Evolutionary conservation across 768 basidiomycete species (phyloP), one percentile per base, ranked within the genome.

Genomic region (Lactarius quietus): DNA sequence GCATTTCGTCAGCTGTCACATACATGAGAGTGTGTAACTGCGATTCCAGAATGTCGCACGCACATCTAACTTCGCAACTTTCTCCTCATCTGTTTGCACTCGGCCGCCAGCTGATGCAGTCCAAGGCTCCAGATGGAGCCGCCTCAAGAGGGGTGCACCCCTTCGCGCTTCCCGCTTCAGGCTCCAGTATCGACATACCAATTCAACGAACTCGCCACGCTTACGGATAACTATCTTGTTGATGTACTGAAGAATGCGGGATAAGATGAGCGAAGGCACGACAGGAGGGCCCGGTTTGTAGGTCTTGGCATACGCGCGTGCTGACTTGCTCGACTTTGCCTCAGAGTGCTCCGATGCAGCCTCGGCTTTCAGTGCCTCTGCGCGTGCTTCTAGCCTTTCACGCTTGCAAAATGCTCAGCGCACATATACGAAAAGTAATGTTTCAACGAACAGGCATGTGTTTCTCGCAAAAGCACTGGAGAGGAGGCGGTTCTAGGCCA

Each of bases 121-220:
- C 97, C 97, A 98, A 0, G 97, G 96, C 78, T 99, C 96, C 31
- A 98, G 79, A 77, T 99, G 95, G 63, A 99, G 74, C 60, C 97
- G 74, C 76, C 98, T 98, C 69, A 99, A 76, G 66, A 98, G 76
- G 14, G 97, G 96, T 10, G 97, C 97, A 5, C 97, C 97, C 45
- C 96, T 77, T 67, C 97, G 83, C 1, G 87, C 93, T 74, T 98
- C 96, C 5, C 97, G 81, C 77, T 99, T 98, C 75, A 99, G 75
- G 76, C 97, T 98, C 97, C 97, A 99, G 72, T 98, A 99, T 72
- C 86, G 84, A 72, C 92, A 95, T 36, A 95, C 80, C 71, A 86
- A 76, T 56, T 86, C 82, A 15, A 98, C 77, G 62, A 95, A 92
- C 53, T 91, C 88, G 3, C 76, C 70, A 72, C 90, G 93, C 74